Conservation (phyloP, 2,329 filamentous ascomycete genomes). For the Exophiala spinifera region DNA sequence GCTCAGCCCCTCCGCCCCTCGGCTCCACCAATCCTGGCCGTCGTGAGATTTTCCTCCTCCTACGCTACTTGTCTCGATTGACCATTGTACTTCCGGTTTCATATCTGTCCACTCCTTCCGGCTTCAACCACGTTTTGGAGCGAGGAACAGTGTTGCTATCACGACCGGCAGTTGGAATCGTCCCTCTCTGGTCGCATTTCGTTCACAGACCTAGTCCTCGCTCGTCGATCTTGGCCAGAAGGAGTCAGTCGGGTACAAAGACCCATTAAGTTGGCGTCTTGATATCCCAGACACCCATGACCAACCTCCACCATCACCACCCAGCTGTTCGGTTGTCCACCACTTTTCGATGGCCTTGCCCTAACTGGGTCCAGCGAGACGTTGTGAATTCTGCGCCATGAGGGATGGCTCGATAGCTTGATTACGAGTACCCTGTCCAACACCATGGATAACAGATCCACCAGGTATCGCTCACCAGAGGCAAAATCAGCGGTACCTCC, state of each 20-base stretch:
- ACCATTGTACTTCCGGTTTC: conserved; percentile 4
- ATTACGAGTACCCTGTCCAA: neutral
- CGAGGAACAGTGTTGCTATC: neutral
- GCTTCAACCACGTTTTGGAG: neutral
- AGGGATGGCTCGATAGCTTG: conserved; percentile 1
- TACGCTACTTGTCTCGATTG: neutral
- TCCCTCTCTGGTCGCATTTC: neutral
- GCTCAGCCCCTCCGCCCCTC: neutral
- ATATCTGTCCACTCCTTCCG: neutral
- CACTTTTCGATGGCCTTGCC: neutral
- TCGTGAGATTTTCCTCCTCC: neutral
- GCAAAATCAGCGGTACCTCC: conserved; percentile 18
- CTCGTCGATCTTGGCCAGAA: neutral
- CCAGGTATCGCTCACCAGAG: conserved; percentile 29
- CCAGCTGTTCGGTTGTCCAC: conserved; percentile 4
- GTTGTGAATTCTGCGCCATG: conserved; percentile 8
- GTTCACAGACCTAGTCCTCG: neutral
- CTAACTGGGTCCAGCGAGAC: conserved; percentile 8
- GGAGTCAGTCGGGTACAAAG: conserved; percentile 3
- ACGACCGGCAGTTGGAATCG: neutral
- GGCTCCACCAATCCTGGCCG: neutral
- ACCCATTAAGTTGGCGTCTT: conserved; percentile 26
- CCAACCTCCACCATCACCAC: conserved; percentile 5
- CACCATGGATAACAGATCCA: conserved; percentile 28
- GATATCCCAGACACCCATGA: conserved; percentile 22